These are phyloP conservation scores for Trichoderma harzianum DNA, from an alignment of 2,329 filamentous ascomycete species.

Conservation along the genomic window DNA sequence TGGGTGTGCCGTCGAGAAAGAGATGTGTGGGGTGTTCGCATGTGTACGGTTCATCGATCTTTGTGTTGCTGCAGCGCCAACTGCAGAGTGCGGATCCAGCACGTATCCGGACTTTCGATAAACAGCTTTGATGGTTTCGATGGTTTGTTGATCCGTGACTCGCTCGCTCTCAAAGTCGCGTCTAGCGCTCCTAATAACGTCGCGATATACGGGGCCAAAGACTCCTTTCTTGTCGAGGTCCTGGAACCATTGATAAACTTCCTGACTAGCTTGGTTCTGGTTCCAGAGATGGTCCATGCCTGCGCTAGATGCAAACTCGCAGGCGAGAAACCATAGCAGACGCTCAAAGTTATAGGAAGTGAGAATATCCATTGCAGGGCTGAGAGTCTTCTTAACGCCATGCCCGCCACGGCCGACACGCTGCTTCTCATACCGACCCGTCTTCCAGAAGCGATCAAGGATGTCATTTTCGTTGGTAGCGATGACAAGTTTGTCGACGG, in stretches of 20 bases:
- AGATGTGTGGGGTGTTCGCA: slow-evolving; percentile 64
- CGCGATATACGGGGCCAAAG: slow-evolving; percentile 71
- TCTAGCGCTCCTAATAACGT: slow-evolving; percentile 68
- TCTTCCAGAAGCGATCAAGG: slow-evolving; percentile 90
- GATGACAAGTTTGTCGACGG: slow-evolving; percentile 81
- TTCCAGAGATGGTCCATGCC: slow-evolving; percentile 64
- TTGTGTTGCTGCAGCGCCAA: slow-evolving; percentile 74
- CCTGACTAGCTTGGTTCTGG: slow-evolving; percentile 68
- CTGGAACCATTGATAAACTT: slow-evolving; percentile 74
- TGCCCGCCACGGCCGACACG: slow-evolving; percentile 43
- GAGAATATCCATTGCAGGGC: slow-evolving; percentile 96
- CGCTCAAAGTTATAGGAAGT: slow-evolving; percentile 97
- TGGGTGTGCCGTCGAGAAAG: slow-evolving; percentile 89
- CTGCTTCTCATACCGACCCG: slow-evolving; percentile 85
- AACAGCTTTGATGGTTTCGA: slow-evolving; percentile 58
- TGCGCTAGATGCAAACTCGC: slow-evolving; percentile 59
- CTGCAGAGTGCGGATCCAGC: slow-evolving; percentile 87
- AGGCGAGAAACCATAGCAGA: slow-evolving; percentile 87
- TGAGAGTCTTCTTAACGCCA: slow-evolving; percentile 83
- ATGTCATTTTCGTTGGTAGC: slow-evolving; percentile 99
- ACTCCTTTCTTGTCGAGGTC: slow-evolving; percentile 77
- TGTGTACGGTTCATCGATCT: slow-evolving; percentile 60
- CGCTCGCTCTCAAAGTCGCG: slow-evolving; percentile 78
- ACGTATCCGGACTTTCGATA: slow-evolving; percentile 68
- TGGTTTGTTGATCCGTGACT: slow-evolving; percentile 62